phyloP scores from a whole-genome alignment of 371 early-diverging fungal species.

The Mucor piriformis region DNA sequence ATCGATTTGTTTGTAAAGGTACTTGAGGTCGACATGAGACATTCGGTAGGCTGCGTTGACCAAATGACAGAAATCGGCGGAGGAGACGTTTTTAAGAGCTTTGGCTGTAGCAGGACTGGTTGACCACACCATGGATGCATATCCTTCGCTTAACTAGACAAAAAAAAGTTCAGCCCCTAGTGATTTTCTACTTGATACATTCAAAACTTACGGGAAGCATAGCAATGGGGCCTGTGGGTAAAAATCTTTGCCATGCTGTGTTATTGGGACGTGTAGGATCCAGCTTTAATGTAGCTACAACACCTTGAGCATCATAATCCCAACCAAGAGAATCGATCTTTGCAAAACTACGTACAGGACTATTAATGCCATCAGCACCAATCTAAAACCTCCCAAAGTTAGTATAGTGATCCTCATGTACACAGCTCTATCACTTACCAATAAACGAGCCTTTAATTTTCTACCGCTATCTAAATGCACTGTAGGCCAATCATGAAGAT shows the following conservation, averaged over 20 bases:
- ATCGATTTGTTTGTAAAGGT: slow-evolving; percentile 63
- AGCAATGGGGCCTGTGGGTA: slow-evolving; percentile 94
- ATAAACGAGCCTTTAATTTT: slow-evolving; percentile 55
- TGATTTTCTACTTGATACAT: slow-evolving; percentile 30
- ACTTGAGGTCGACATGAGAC: slow-evolving; percentile 73
- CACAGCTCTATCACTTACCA: too few relatives aligned
- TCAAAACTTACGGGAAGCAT: slow-evolving; percentile 76
- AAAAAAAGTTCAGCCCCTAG: slow-evolving; percentile 78
- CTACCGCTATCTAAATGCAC: slow-evolving; percentile 62
- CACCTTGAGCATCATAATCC: slow-evolving; percentile 86
- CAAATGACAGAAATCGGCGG: slow-evolving; percentile 64
- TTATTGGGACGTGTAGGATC: slow-evolving; percentile 49
- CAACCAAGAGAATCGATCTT: slow-evolving; percentile 84
- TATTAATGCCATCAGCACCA: slow-evolving; percentile 94
- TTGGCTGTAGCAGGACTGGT: slow-evolving; percentile 66
- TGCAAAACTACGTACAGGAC: slow-evolving; percentile 83
- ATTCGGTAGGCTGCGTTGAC: slow-evolving; percentile 86
- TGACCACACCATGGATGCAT: slow-evolving; percentile 94
- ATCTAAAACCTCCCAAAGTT: too few relatives aligned
- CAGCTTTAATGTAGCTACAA: slow-evolving; percentile 86
- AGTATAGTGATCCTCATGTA: too few relatives aligned
- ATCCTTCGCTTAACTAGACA: slow-evolving; percentile 61
- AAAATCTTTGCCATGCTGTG: slow-evolving; percentile 92
- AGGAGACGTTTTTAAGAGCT: slow-evolving; percentile 63
- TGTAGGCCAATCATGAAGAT: slow-evolving; percentile 66